Percentiles rank a stretch among this genome's conserved stretches.
Evolutionary conservation across 1,284 basidiomycete species (phyloP).

Genomic region (Heliocybe sulcata): DNA sequence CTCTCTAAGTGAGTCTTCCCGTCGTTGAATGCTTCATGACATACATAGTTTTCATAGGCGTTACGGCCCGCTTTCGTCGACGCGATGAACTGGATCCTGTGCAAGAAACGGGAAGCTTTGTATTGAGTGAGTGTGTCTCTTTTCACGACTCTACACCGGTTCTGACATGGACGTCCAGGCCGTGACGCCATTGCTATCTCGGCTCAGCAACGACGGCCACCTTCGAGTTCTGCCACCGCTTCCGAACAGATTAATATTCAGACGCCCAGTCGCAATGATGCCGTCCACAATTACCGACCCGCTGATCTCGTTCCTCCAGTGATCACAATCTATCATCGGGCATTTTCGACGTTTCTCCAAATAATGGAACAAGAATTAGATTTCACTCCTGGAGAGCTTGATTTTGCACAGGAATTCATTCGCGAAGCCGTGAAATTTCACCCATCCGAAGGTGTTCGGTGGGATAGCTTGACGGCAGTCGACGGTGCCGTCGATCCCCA

Average conservation of each 20-base stretch:
- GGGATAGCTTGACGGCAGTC: no score
- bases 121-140: no score
- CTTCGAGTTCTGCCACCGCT: not conserved
- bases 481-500: no score
- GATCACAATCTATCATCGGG: slow-evolving; percentile 10
- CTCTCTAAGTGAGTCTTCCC: no score
- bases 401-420: not conserved
- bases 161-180: no score
- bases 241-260: not conserved
- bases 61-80: no score
- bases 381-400: not conserved
- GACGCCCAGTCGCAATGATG: not conserved
- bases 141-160: no score
- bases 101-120: no score
- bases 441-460: not conserved
- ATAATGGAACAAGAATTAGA: not conserved
- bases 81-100: no score
- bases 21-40: no score
- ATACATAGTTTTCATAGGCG: no score
- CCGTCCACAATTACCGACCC: slow-evolving; percentile 8
- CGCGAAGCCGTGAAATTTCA: not conserved
- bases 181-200: no score
- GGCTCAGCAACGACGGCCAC: not conserved
- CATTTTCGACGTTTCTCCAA: slow-evolving; percentile 7
- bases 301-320: slow-evolving; percentile 4